Base-by-base conservation (phyloP, 2,329 filamentous ascomycete genomes). In the Xylariales sp. region DNA sequence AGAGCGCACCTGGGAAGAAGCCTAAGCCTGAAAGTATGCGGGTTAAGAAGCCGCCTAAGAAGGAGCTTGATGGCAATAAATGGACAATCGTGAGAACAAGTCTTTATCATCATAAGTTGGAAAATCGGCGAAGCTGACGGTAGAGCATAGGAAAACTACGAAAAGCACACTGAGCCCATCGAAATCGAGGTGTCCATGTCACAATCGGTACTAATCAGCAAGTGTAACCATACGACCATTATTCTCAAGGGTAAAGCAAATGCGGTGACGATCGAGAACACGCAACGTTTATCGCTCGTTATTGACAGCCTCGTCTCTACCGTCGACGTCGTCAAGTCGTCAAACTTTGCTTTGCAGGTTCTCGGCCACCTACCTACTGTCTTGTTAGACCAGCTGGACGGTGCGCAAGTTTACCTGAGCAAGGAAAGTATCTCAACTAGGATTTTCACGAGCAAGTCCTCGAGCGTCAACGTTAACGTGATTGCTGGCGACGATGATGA, bases 251-350 rank as follows among this genome's bases (percentile, higher is more conserved):
- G 93, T 81, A 99, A 99, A 82, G 94, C 93, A 65, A 99, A 99
- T 78, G 94, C 96, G n/a, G 92, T 99, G 70, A 95, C 94, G 5
- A 87, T 98, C 73, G 96, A 98, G 82, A 97, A 97, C 83, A 95
- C 91, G 64, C 88, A 86, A 54, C 91, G 93, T 57, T 85, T 97
- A 18, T 97, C 93, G 34, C 87, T 99, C 61, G 89, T 98, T 59
- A 87, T 98, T 62, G 95, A 98, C 75, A 93, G 90, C 0, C 89
- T 98, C 10, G 93, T 98, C 55, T 97, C 93, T 56, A 93, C 92
- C 39, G 89, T 99, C 64, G 96, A 99, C 77, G 92, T 97, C 30
- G 96, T 99, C 84, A 98, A 98, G 83, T 95, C 92, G 55, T 89
- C 92, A 74, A 97, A 96, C 80, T 97, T 99, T 78, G 94, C 94